These are phyloP conservation scores for Fusarium cicatricum DNA, from an alignment of 2,329 filamentous ascomycete genomes.

Conservation along the genomic window DNA sequence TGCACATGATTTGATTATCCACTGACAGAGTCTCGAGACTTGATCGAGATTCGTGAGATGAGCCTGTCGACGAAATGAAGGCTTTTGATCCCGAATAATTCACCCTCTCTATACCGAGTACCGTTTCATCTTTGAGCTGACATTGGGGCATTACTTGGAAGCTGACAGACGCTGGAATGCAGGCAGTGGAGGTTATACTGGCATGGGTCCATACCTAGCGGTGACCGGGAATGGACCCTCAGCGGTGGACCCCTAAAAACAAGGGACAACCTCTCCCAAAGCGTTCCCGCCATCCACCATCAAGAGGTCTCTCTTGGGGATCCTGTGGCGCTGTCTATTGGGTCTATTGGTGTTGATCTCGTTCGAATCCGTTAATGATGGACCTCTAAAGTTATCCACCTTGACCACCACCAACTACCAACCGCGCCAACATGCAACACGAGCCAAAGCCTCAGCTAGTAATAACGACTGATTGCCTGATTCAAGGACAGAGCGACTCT, in stretches of 20 bases:
- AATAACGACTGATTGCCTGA: constrained; percentile 18
- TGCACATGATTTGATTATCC: constrained; percentile 29
- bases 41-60: too few relatives aligned
- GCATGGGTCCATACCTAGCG: constrained; percentile 14
- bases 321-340: constrained; percentile 22
- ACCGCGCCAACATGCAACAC: constrained; percentile 29
- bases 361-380: constrained; percentile 3
- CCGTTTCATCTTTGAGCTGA: background rate
- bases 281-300: constrained; percentile 3
- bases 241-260: constrained; percentile 27
- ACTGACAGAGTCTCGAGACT: constrained; percentile 4
- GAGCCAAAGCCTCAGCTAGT: constrained; percentile 22
- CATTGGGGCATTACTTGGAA: too few relatives aligned
- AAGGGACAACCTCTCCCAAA: background rate
- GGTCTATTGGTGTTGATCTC: constrained; percentile 28
- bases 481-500: background rate
- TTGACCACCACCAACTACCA: constrained; percentile 20
- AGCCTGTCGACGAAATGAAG: too few relatives aligned
- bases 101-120: too few relatives aligned
- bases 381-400: constrained; percentile 26
- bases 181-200: background rate
- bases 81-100: too few relatives aligned
- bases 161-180: constrained; percentile 1
- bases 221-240: constrained; percentile 11
- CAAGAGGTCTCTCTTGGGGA: background rate